phyloP scores from a whole-genome alignment of 257 asterid genomes.

The Solanum piurae region DNA sequence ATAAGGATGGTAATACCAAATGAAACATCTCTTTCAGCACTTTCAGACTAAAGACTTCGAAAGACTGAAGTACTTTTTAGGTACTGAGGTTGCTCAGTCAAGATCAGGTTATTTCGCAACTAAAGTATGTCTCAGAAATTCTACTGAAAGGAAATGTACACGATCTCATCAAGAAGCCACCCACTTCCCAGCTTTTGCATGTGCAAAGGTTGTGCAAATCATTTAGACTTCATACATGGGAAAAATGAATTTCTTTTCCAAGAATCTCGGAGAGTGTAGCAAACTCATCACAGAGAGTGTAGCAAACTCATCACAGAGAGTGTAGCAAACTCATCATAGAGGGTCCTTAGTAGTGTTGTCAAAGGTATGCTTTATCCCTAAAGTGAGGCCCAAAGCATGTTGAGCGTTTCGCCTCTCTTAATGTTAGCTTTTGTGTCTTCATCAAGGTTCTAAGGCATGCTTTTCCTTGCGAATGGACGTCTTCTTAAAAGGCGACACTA shows the following conservation, averaged over 20 bases:
- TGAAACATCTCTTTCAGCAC: neutral
- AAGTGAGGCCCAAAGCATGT: neutral
- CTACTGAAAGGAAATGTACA: neutral
- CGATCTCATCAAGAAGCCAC: neutral
- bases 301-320: neutral
- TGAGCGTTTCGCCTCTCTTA: neutral
- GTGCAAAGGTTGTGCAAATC: neutral
- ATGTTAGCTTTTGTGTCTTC: neutral
- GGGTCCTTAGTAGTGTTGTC: neutral
- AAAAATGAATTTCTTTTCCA: neutral
- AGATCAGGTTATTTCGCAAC: neutral
- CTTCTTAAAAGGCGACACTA: neutral
- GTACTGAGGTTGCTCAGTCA: neutral
- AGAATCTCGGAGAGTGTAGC: neutral
- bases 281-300: neutral
- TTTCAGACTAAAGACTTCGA: neutral
- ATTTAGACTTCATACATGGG: neutral
- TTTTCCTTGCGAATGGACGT: neutral
- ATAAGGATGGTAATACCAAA: neutral
- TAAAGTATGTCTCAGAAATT: neutral
- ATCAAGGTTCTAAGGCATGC: neutral
- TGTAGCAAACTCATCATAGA: neutral
- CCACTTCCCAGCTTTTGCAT: neutral
- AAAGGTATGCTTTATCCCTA: neutral
- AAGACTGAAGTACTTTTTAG: neutral